These are phyloP conservation scores for Phytophthora boehmeriae DNA, from an alignment of 352 stramenopile genomes.

Conservation along the genomic window DNA sequence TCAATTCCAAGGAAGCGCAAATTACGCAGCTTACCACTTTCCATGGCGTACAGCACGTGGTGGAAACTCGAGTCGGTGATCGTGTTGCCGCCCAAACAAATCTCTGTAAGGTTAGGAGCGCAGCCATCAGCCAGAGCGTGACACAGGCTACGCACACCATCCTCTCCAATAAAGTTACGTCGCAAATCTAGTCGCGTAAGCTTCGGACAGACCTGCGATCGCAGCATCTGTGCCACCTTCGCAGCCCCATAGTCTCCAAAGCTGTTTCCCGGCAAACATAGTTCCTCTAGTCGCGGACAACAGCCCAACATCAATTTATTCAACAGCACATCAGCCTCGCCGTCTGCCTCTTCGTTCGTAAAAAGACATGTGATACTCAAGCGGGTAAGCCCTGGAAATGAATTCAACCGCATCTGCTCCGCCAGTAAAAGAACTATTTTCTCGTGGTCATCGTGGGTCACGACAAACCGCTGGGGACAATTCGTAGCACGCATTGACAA, in stretches of 20 bases:
- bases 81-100: conserved; percentile 84
- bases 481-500: conserved; percentile 85
- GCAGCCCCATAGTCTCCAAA: conserved; percentile 85
- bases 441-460: conserved; percentile 89
- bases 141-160: conserved; percentile 74
- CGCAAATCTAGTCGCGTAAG: conserved; percentile 81
- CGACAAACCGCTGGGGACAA: conserved; percentile 85
- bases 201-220: conserved; percentile 75
- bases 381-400: conserved; percentile 59
- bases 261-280: conserved; percentile 84
- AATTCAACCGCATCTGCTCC: conserved; percentile 63
- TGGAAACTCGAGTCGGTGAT: conserved; percentile 87
- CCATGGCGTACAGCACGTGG: conserved; percentile 82
- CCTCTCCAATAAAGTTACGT: conserved; percentile 87
- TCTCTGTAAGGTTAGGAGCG: conserved; percentile 66
- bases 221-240: conserved; percentile 85
- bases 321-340: conserved; percentile 80
- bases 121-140: conserved; percentile 74
- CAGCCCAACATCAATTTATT: conserved; percentile 82
- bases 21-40: conserved; percentile 63
- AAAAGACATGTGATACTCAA: conserved; percentile 84
- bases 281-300: conserved; percentile 76
- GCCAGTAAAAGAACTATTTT: conserved; percentile 81
- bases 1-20: conserved; percentile 84
- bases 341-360: conserved; percentile 87